Base-by-base conservation (phyloP, 2,329 filamentous ascomycete species). In the Colletotrichum acutatum region DNA sequence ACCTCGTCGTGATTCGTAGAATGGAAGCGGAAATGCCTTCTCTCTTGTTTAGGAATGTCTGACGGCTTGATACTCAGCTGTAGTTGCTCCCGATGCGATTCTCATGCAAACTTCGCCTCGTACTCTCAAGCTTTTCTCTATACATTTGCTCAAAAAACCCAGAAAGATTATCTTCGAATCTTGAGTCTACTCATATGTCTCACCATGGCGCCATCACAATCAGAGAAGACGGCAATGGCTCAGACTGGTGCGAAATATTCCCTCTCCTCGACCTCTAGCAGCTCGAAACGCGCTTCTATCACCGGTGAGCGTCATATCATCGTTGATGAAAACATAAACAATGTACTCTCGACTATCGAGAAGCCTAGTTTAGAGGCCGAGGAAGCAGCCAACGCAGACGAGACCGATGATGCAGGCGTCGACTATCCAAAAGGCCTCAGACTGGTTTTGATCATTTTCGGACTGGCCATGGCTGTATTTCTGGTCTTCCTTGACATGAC, bases 401-500 rank as follows among this genome's bases (percentile, higher is more conserved):
- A 52, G 28, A 46, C 4, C 12, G 71, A 65, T 14, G 60, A 71
- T 14, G 30, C 56, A 3, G 46, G 32, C 5, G 34, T 61, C 9
- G 60, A 65, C n/a, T 73, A 71, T 49, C 71, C 71, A 2, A 66
- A 26, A 32, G 79, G 80, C 3, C 76, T 88, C 16, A 85, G 84
- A 1, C 74, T 86, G 8, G 83, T 82, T 12, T 81, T 83, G 30
- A 88, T 88, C 74, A 76, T 88, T 11, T 83, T 87, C 78, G 76
- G 89, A 70, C 75, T 90, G 1, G 88, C 90, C 67, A 85, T 83
- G 49, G 87, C 87, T 0, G 89, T 90, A 60, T 90, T 68, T 80
- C 84, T 26, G 88, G 88, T 12, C 86, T 85, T 74, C 59, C 79
- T 78, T 12, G 61, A 59, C 34, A 22, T 19, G 24, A 19, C 42